phyloP scores from a whole-genome alignment of 2,329 filamentous ascomycete species.

The Fusarium mangiferae region DNA sequence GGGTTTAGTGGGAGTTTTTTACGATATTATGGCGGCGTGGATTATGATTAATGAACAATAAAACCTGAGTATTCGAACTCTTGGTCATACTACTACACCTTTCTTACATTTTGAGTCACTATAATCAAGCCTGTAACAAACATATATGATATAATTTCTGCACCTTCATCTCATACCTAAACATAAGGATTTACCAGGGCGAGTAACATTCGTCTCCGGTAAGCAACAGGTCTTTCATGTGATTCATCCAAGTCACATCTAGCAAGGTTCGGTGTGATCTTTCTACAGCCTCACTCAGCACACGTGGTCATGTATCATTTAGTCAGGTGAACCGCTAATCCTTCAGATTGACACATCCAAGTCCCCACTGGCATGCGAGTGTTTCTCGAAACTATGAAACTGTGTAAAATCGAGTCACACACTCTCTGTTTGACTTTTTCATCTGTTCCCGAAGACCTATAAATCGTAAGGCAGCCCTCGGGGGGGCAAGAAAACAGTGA shows the following conservation, averaged over 20 bases:
- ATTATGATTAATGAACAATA: neutral
- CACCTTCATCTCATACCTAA: neutral
- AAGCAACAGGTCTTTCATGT: neutral
- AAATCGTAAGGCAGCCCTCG: neutral
- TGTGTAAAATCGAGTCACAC: neutral
- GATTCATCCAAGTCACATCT: neutral
- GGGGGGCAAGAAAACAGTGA: no score
- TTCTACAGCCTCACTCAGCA: neutral
- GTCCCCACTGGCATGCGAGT: no score
- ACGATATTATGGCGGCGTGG: neutral
- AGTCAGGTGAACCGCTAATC: neutral
- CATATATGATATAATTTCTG: neutral
- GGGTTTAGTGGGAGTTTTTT: neutral
- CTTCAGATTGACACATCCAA: neutral
- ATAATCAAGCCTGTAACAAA: no score
- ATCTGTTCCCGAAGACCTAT: neutral
- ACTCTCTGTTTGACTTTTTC: neutral
- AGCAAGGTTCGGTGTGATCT: neutral
- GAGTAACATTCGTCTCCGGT: neutral
- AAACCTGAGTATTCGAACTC: neutral
- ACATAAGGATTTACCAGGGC: neutral
- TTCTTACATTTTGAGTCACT: neutral
- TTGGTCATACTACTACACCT: neutral
- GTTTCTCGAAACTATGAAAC: accelerated
- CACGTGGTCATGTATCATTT: neutral